These are phyloP conservation scores for Cryptococcus neoformans DNA, from an alignment of 1,284 basidiomycete species.

Conservation along the genomic window DNA sequence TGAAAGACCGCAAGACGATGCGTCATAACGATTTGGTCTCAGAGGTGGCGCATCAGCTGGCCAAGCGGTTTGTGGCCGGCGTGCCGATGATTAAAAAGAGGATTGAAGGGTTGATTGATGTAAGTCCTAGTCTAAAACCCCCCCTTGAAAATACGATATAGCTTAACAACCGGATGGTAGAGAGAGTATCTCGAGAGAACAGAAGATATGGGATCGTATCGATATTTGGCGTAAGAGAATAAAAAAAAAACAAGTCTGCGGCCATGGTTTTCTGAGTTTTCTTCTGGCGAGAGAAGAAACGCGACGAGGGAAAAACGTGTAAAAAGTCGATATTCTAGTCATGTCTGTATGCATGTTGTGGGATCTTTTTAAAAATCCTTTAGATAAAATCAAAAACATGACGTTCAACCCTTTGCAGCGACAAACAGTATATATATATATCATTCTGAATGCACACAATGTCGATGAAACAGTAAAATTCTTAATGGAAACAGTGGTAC, in stretches of 20 bases:
- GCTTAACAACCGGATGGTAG: slow-evolving; percentile 21
- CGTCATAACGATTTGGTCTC: slow-evolving; percentile 84
- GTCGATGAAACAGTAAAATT: no score
- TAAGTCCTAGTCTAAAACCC: slow-evolving; percentile 40
- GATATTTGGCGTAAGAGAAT: slow-evolving; percentile 38
- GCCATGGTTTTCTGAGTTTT: no score
- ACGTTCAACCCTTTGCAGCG: no score
- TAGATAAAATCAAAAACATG: neutral
- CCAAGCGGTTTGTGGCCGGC: slow-evolving; percentile 79
- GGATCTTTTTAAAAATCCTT: neutral
- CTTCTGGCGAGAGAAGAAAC: no score
- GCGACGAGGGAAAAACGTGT: no score
- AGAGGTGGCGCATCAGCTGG: slow-evolving; percentile 84
- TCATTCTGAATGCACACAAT: no score
- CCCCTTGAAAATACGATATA: neutral
- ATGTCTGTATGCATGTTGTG: neutral
- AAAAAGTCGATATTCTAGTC: neutral
- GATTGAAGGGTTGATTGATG: slow-evolving; percentile 92
- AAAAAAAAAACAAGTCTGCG: no score
- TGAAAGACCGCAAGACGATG: slow-evolving; percentile 95
- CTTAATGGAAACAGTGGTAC: no score
- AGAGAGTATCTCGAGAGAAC: slow-evolving; percentile 48
- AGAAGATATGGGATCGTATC: slow-evolving; percentile 42
- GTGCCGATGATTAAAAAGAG: slow-evolving; percentile 87
- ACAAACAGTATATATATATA: no score